A percentile compares a stretch with the other conserved stretches of the same genome.
Evolutionary conservation across 352 stramenopile genomes (phyloP).

Genomic region (Pythium apleroticum): DNA sequence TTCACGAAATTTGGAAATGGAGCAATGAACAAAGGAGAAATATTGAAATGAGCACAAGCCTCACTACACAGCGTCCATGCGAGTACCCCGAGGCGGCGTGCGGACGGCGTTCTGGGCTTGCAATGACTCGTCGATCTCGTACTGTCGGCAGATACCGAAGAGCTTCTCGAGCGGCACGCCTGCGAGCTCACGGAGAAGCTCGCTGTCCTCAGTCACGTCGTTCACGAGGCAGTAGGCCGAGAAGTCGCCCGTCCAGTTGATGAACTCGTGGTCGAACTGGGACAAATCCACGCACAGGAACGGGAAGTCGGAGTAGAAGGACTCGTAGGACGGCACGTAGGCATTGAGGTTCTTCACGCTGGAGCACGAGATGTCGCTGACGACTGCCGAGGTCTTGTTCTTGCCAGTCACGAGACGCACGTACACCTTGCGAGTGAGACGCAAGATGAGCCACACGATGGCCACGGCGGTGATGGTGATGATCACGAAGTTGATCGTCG

Average conservation of each 20-base stretch:
- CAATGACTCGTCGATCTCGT: conserved; percentile 24
- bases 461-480: conserved; percentile 13
- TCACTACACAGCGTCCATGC: neutral
- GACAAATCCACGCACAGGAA: conserved; percentile 58
- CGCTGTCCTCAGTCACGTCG: conserved; percentile 51
- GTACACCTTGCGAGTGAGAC: conserved; percentile 20
- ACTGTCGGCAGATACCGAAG: conserved; percentile 68
- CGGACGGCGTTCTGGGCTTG: conserved; percentile 4
- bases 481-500: conserved; percentile 41
- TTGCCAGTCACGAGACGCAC: conserved; percentile 17
- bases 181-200: conserved; percentile 39
- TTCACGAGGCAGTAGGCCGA: conserved; percentile 60
- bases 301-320: conserved; percentile 70
- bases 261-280: conserved; percentile 51
- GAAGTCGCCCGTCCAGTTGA: conserved; percentile 61
- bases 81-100: conserved; percentile 12
- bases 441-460: conserved; percentile 15
- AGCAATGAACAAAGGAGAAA: neutral
- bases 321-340: conserved; percentile 65
- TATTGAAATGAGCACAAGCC: neutral
- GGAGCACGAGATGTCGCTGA: conserved; percentile 49
- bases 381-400: conserved; percentile 21
- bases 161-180: conserved; percentile 47
- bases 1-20: neutral
- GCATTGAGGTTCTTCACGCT: conserved; percentile 47